phyloP scores from a whole-genome alignment of 441 rosid species.

The Adansonia gregorii region DNA sequence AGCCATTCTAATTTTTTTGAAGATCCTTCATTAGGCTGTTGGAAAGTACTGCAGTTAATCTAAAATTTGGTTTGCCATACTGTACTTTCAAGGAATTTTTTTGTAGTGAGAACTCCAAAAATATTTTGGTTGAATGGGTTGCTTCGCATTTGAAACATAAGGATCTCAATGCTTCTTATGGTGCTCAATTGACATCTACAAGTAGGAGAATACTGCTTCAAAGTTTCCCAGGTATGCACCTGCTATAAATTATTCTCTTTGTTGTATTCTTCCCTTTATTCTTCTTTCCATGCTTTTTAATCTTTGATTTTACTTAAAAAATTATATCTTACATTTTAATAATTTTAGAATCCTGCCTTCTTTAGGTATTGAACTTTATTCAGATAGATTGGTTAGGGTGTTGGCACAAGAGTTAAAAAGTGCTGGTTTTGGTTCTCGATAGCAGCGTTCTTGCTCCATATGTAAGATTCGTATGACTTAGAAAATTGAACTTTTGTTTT shows the following conservation, averaged over 20 bases:
- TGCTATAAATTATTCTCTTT: conserved; percentile 9
- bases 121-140: conserved; percentile 78
- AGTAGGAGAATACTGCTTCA: conserved; percentile 91
- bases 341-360: conserved; percentile 27
- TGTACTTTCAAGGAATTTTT: too few species aligned
- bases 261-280: background rate
- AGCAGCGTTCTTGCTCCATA: conserved; percentile 89
- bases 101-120: conserved; percentile 71
- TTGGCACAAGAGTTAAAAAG: conserved; percentile 82
- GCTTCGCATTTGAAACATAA: conserved; percentile 81
- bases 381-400: conserved; percentile 90
- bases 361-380: conserved; percentile 88
- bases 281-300: conserved; percentile 9
- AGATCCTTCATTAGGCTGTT: too few species aligned
- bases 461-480: conserved; percentile 56
- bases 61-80: too few species aligned
- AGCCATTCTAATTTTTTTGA: too few species aligned
- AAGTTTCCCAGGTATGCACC: conserved; percentile 79
- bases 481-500: conserved; percentile 12
- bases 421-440: conserved; percentile 86
- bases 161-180: conserved; percentile 52
- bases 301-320: background rate
- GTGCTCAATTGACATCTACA: conserved; percentile 77
- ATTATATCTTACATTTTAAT: too few species aligned
- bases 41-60: too few species aligned